Conservation (phyloP, 164 flowering plant species). For the Tetracentron sinense region DNA sequence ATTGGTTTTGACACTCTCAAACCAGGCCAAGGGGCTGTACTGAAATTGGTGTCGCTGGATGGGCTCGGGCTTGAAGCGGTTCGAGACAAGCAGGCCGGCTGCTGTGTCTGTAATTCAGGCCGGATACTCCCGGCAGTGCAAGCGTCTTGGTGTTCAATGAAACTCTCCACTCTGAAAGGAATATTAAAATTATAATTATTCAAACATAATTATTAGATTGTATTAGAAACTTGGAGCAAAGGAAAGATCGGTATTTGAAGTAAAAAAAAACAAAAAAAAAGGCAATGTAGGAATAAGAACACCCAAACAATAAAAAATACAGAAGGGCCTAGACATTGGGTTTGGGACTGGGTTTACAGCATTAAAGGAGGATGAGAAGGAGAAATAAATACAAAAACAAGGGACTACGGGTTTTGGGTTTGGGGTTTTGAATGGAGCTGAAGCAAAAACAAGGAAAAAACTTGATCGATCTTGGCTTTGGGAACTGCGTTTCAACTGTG, state of each 20-base stretch:
- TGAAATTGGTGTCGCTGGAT: constrained; percentile 71
- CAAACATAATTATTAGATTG: not conserved
- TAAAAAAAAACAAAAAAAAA: too few species aligned
- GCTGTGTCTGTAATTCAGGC: constrained; percentile 39
- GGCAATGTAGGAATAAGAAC: not conserved
- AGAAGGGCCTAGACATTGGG: not conserved
- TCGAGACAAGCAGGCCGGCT: constrained; percentile 53
- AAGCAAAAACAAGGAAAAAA: not conserved
- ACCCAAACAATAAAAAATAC: not conserved
- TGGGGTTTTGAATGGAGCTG: not conserved
- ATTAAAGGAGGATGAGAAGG: not conserved
- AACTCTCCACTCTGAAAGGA: constrained; percentile 75
- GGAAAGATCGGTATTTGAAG: not conserved
- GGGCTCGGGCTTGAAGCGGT: constrained; percentile 84
- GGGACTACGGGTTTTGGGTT: not conserved
- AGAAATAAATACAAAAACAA: not conserved
- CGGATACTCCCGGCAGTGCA: constrained; percentile 56
- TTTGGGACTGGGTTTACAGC: not conserved
- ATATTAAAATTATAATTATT: not conserved
- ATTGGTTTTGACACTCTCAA: constrained; percentile 27
- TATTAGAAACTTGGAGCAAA: too few species aligned
- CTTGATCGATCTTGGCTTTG: not conserved
- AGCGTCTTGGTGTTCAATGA: constrained; percentile 93
- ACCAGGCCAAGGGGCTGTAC: constrained; percentile 38
- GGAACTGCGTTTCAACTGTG: not conserved